Evolutionary conservation across 2,329 filamentous ascomycete species (phyloP), one percentile per base, ranked within the genome.

Genomic region (Botrytis paeoniae): DNA sequence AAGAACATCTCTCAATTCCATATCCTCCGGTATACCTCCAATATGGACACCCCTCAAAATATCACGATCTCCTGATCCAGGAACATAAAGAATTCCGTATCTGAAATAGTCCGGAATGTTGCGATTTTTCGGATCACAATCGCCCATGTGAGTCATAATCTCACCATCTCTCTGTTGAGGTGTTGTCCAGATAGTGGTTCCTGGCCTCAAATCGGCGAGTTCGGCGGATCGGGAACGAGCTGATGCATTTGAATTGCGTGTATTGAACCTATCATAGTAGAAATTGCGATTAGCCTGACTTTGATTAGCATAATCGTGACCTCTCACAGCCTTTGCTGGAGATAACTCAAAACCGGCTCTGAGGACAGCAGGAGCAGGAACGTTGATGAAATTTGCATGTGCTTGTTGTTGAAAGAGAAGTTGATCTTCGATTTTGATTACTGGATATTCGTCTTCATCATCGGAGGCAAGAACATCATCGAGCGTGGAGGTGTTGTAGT

Each of bases 1-100:
- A 22, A 80, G 60, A 2, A 80, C 74, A 64, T 80, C 77, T 20
- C 76, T 59, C 9, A 78, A 63, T 8, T 75, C n/a, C 16, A 77
- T 75, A 20, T 71, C 64, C 3, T 41, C 16, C 1, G 79, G 77
- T 0, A 80, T 69, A 61, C 76, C 76, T 5, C 63, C 57, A 22
- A 80, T 75, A 22, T 74, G 71, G 14, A 80, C 75, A 1, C 76
- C 76, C 4, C 79, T 77, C 9, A 73, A 45, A 18, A 65, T 74
- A 41, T 79, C 78, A 3, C 12, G 60, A 29, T 79, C 77, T 4
- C 39, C 59, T 10, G 73, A 57, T 1, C 43, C 59, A 8, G 78
- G 78, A 8, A 73, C 39, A 57, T 76, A 79, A n/a, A 66, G 43
- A 16, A 79, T 66, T 9, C 77, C 78, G 68, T 79, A 75, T 32